These are phyloP conservation scores for Hysterium pulicare DNA, from an alignment of 2,329 filamentous ascomycete species.

Conservation along the genomic window DNA sequence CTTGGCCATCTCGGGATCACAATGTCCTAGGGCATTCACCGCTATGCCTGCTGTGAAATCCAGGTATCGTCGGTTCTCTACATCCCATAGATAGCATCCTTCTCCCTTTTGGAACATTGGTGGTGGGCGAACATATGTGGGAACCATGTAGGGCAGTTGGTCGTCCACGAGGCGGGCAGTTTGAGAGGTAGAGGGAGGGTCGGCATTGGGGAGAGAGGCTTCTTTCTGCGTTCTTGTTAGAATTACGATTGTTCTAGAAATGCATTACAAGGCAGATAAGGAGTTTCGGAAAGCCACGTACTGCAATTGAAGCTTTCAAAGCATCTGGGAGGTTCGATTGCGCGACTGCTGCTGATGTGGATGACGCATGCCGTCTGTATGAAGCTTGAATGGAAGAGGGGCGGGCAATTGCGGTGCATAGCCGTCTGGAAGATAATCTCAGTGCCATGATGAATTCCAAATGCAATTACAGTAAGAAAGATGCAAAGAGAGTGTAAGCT, in stretches of 20 bases:
- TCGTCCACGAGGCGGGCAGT: conserved; percentile 72
- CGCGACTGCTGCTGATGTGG: conserved; percentile 35
- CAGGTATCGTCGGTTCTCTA: conserved; percentile 83
- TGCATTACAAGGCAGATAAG: neutral
- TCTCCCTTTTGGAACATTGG: conserved; percentile 86
- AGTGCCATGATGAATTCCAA: conserved; percentile 28
- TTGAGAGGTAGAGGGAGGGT: conserved; percentile 69
- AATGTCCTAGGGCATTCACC: conserved; percentile 89
- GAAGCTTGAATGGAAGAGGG: conserved; percentile 18
- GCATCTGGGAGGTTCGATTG: conserved; percentile 40
- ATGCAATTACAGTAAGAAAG: neutral
- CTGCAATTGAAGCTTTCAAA: conserved; percentile 42
- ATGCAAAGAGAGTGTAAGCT: neutral
- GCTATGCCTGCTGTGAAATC: conserved; percentile 97
- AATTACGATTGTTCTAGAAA: neutral
- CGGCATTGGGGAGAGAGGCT: conserved; percentile 59
- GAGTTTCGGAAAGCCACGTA: conserved; percentile 12
- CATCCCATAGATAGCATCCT: conserved; percentile 85
- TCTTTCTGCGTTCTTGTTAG: conserved; percentile 21
- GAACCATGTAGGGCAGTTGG: conserved; percentile 85
- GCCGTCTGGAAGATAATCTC: conserved; percentile 24
- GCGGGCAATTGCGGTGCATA: conserved; percentile 18
- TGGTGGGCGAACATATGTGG: conserved; percentile 86
- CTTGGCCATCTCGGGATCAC: conserved; percentile 72
- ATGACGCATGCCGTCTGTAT: conserved; percentile 37